phyloP scores from a whole-genome alignment of 352 stramenopile genomes.

The Albugo candida region DNA sequence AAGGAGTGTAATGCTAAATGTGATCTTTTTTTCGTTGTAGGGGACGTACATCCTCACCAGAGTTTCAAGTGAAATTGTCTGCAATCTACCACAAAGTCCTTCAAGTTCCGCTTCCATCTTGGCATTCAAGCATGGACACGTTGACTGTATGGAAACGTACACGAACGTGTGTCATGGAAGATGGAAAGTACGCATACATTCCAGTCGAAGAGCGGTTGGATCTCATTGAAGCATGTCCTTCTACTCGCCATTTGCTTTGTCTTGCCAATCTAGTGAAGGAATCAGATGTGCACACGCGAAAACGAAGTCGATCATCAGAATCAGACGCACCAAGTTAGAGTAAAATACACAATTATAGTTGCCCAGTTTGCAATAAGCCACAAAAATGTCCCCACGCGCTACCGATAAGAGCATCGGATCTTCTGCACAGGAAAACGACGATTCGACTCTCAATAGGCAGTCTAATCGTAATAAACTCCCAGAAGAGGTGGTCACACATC shows the following conservation, averaged over 20 bases:
- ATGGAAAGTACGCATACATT: conserved; percentile 57
- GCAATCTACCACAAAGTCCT: conserved; percentile 87
- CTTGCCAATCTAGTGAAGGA: too few relatives aligned
- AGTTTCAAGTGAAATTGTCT: conserved; percentile 83
- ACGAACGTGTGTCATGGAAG: conserved; percentile 74
- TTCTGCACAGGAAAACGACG: too few relatives aligned
- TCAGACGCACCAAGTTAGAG: too few relatives aligned
- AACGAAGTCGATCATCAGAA: too few relatives aligned
- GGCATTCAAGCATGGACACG: conserved; percentile 85
- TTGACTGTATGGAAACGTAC: conserved; percentile 90
- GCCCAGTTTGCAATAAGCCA: too few relatives aligned
- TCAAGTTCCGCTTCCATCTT: conserved; percentile 78
- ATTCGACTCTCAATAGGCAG: too few relatives aligned
- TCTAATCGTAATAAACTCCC: conserved; percentile 21
- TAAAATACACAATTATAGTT: too few relatives aligned
- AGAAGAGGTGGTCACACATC: conserved; percentile 93
- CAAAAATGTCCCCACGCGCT: too few relatives aligned
- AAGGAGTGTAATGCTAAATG: too few relatives aligned
- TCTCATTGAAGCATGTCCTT: conserved; percentile 31
- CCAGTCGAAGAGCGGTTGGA: conserved; percentile 52
- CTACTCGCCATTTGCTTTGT: conserved; percentile 38
- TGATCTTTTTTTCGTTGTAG: conserved; percentile 10
- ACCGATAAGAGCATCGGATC: too few relatives aligned
- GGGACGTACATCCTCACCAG: conserved; percentile 79
- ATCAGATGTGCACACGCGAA: too few relatives aligned